These are phyloP conservation scores for Babesia ovis DNA, from an alignment of 169 alveolate genomes.

Conservation along the genomic window DNA sequence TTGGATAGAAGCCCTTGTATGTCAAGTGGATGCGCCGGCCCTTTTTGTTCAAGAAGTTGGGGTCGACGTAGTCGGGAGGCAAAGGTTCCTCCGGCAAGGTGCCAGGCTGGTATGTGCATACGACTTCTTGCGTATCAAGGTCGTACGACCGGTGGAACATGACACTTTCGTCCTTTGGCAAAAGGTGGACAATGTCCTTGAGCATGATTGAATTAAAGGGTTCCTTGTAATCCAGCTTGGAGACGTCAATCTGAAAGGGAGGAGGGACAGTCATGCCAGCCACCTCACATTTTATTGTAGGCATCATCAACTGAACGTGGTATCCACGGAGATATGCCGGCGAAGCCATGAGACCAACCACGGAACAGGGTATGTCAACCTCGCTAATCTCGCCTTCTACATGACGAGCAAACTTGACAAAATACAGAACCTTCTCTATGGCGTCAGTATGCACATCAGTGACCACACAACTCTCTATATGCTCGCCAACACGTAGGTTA, in stretches of 20 bases:
- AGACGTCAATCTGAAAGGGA: slow-evolving; percentile 83
- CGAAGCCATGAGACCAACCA: slow-evolving; percentile 83
- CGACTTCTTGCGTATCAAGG: slow-evolving; percentile 77
- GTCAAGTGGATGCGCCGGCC: slow-evolving; percentile 80
- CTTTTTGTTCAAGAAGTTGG: slow-evolving; percentile 79
- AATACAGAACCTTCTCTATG: slow-evolving; percentile 77
- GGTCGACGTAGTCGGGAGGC: slow-evolving; percentile 82
- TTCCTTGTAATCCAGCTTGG: slow-evolving; percentile 74
- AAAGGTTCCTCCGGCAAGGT: slow-evolving; percentile 83
- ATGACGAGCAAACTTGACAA: slow-evolving; percentile 79
- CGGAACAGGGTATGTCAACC: slow-evolving; percentile 77
- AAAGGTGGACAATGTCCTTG: slow-evolving; percentile 72
- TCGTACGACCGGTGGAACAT: slow-evolving; percentile 77
- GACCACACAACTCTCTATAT: slow-evolving; percentile 73
- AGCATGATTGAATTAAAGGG: slow-evolving; percentile 80
- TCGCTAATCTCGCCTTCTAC: slow-evolving; percentile 76
- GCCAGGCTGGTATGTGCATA: slow-evolving; percentile 83
- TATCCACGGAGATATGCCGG: slow-evolving; percentile 86
- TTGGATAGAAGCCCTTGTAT: slow-evolving; percentile 79
- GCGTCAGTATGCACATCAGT: slow-evolving; percentile 80
- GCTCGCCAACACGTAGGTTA: slow-evolving; percentile 61
- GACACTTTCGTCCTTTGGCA: slow-evolving; percentile 80
- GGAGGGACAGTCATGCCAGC: slow-evolving; percentile 81
- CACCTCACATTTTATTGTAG: slow-evolving; percentile 80
- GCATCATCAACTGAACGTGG: slow-evolving; percentile 82